Percentiles rank a stretch among this genome's conserved stretches.
Conservation (phyloP, 306 rosid genomes). For the Fragaria ananassa region DNA sequence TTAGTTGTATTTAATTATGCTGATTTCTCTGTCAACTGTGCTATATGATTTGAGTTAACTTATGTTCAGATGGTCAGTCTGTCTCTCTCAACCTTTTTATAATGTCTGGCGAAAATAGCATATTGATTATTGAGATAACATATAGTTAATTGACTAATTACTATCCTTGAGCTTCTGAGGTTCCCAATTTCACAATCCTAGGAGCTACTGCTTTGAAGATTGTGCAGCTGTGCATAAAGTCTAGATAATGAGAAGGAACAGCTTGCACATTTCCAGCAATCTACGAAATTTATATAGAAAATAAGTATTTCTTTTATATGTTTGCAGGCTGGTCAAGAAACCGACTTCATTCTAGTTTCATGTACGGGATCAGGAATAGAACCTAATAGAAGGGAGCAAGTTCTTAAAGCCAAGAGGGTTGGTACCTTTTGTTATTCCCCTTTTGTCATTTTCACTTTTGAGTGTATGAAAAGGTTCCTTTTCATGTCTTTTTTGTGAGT, state of each 20-base stretch:
- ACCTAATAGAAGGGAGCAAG: slow-evolving; percentile 91
- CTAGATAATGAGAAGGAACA: slow-evolving; percentile 2
- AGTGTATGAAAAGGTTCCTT: background rate
- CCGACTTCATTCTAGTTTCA: slow-evolving; percentile 90
- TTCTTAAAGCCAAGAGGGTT: slow-evolving; percentile 93
- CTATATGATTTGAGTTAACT: background rate
- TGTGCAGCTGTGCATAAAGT: background rate
- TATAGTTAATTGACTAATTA: background rate
- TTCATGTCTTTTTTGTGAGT: too few species aligned
- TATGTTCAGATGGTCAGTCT: background rate
- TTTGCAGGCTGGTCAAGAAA: slow-evolving; percentile 92
- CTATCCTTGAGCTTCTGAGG: background rate
- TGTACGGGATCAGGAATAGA: slow-evolving; percentile 93
- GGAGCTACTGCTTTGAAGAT: background rate
- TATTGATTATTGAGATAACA: background rate
- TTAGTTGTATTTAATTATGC: background rate
- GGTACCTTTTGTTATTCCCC: slow-evolving; percentile 22
- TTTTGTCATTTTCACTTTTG: slow-evolving; percentile 17
- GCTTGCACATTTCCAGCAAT: background rate
- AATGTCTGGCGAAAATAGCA: too few species aligned
- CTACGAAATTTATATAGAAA: background rate
- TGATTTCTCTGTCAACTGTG: slow-evolving; percentile 11
- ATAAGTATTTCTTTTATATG: background rate
- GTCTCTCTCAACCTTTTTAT: background rate
- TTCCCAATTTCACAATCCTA: background rate